Base-by-base conservation (phyloP, 768 basidiomycete species). In the Cystobasidium onofrii region DNA sequence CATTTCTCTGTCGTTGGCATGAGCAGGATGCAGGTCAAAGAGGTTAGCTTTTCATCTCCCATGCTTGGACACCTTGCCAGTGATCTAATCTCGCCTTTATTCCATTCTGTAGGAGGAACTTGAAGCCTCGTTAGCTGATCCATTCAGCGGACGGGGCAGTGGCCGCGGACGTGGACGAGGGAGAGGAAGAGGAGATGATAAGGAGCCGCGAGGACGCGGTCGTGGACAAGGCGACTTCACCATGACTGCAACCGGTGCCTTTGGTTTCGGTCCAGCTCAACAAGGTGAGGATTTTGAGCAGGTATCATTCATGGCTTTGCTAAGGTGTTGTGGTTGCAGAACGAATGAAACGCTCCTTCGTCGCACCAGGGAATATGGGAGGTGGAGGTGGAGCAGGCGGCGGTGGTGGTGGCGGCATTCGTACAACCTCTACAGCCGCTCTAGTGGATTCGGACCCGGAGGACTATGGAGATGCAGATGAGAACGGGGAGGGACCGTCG, bases 371-470 rank as follows among this genome's bases (percentile, higher is more conserved):
- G 44, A 39, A 39, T 25, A 41, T 39, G 1, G 62, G 71, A 3
- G 54, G 43, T 36, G 73, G 73, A 1, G 61, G 64, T 17, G 41
- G 36, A 1, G 64, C 33, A 1, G 65, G 65, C 3, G 15, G n/a
- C 15, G 41, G 41, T 44, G 44, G 39, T 36, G 52, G 69, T 36
- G 54, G 6, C 27, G 54, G 54, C 20, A 31, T 43, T 20, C 18
- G 72, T 29, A 23, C 50, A 29, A 34, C 70, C 1, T 52, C 44
- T 1, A 60, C 54, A 4, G 57, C 70, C 29, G 75, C 75, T 7
- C 73, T 76, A 36, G 77, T 76, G 65, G 77, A 77, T 12, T 39
- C 69, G 41, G 78, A 79, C 64, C 66, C 73, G 1, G 78, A 79
- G 61, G 78, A 76, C 6, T 76, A 75, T 18, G 71, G 73, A 66